Evolutionary conservation across 169 alveolate species (phyloP).

Genomic region (Toxoplasma gondii): DNA sequence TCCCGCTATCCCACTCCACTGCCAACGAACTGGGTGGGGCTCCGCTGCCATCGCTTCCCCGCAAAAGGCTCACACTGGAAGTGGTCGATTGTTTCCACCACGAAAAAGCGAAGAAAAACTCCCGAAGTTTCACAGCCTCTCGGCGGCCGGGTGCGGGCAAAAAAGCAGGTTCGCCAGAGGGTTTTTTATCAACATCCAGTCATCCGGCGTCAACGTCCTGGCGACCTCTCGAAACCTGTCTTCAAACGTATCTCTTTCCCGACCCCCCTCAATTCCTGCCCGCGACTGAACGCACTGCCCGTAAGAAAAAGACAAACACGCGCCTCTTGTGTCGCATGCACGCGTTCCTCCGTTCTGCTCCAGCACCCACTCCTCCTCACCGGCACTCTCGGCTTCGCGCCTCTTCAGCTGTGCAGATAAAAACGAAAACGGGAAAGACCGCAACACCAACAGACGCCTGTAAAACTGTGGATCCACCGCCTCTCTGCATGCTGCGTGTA

Average conservation of each 20-base stretch:
- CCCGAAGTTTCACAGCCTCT: background rate
- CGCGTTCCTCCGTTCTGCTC: no score
- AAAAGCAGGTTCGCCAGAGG: background rate
- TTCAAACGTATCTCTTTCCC: background rate
- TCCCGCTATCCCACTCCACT: no score
- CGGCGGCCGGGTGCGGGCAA: background rate
- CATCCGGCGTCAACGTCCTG: background rate
- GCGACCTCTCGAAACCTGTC: background rate
- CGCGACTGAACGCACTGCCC: background rate
- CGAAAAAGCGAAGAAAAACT: no score
- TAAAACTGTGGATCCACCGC: background rate
- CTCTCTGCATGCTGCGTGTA: background rate
- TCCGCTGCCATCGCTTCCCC: no score
- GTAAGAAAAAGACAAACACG: background rate
- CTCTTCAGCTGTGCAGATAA: background rate
- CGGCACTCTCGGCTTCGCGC: background rate
- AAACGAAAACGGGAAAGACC: background rate
- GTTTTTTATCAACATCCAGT: background rate
- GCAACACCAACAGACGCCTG: background rate
- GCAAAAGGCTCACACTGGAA: no score
- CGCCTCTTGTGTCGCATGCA: no score
- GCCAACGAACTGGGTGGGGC: no score
- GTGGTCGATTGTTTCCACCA: no score
- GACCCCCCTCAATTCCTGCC: no score
- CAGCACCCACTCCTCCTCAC: no score